These are phyloP conservation scores for Bathelium albidoporum DNA, from an alignment of 495 filamentous ascomycete genomes.

Conservation along the genomic window DNA sequence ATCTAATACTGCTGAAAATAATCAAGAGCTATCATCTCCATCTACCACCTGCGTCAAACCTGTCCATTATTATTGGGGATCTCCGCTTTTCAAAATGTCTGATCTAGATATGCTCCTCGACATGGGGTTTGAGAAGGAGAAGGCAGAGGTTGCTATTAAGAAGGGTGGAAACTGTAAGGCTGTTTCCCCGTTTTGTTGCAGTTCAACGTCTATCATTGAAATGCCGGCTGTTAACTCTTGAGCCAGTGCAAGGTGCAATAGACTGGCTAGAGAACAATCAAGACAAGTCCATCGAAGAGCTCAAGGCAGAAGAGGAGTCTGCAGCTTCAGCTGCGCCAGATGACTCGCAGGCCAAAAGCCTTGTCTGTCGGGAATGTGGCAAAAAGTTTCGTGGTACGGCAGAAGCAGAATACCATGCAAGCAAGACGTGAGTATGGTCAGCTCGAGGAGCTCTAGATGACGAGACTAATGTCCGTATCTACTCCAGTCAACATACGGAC, in stretches of 20 bases:
- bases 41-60: constrained; percentile 4
- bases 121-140: constrained; percentile 85
- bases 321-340: constrained; percentile 45
- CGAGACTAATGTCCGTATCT: not conserved
- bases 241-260: constrained; percentile 71
- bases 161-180: constrained; percentile 63
- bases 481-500: constrained; percentile 62
- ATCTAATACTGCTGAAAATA: no score
- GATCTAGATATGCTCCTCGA: constrained; percentile 76
- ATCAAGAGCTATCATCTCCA: not conserved
- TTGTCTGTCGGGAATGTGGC: constrained; percentile 84
- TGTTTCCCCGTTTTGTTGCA: not conserved
- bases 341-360: constrained; percentile 52
- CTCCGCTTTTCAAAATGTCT: constrained; percentile 23
- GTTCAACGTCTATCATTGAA: not conserved
- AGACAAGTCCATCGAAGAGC: constrained; percentile 69
- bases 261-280: constrained; percentile 90
- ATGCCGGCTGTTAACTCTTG: constrained; percentile 7
- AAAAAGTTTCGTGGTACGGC: constrained; percentile 76
- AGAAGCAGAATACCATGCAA: constrained; percentile 82
- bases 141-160: constrained; percentile 70
- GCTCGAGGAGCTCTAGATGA: not conserved
- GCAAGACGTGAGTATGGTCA: constrained; percentile 16
- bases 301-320: constrained; percentile 52
- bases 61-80: constrained; percentile 42